phyloP scores from a whole-genome alignment of 2,329 filamentous ascomycete genomes.

The Pseudogymnoascus destructans region DNA sequence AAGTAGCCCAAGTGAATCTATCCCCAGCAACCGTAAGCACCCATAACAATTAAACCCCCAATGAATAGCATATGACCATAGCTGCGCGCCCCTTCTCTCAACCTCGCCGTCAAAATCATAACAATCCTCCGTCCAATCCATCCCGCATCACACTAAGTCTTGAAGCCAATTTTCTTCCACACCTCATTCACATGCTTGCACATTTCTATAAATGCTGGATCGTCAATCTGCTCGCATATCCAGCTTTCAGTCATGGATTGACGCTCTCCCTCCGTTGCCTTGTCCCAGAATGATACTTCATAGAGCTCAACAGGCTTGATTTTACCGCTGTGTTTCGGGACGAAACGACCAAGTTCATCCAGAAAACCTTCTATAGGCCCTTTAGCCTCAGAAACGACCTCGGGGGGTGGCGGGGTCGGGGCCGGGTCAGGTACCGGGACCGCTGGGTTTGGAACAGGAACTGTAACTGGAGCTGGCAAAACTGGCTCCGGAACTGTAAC shows the following conservation, averaged over 20 bases:
- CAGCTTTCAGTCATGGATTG: constrained; percentile 34
- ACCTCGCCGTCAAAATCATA: constrained; percentile 70
- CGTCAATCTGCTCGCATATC: constrained; percentile 36
- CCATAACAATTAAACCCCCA: neutral
- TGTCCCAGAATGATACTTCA: constrained; percentile 19
- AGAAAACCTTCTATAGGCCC: constrained; percentile 16
- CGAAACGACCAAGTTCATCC: constrained; percentile 17
- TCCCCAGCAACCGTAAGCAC: constrained; percentile 8
- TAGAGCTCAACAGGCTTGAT: constrained; percentile 20
- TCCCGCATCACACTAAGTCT: constrained; percentile 17
- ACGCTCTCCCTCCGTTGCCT: constrained; percentile 28
- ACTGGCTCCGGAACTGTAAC: constrained; percentile 6
- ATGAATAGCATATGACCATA: neutral
- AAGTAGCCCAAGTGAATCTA: constrained; percentile 7
- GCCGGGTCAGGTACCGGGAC: neutral
- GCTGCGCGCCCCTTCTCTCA: constrained; percentile 54
- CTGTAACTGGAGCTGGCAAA: neutral
- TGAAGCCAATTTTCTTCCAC: constrained; percentile 37
- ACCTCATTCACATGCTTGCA: constrained; percentile 36
- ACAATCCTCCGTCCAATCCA: neutral
- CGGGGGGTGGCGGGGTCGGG: neutral
- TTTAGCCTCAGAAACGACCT: neutral
- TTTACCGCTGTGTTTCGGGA: constrained; percentile 18
- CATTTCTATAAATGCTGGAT: constrained; percentile 36
- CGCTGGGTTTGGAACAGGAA: neutral